phyloP scores from a whole-genome alignment of 2,329 filamentous ascomycete genomes.

The Colletotrichum sp. region DNA sequence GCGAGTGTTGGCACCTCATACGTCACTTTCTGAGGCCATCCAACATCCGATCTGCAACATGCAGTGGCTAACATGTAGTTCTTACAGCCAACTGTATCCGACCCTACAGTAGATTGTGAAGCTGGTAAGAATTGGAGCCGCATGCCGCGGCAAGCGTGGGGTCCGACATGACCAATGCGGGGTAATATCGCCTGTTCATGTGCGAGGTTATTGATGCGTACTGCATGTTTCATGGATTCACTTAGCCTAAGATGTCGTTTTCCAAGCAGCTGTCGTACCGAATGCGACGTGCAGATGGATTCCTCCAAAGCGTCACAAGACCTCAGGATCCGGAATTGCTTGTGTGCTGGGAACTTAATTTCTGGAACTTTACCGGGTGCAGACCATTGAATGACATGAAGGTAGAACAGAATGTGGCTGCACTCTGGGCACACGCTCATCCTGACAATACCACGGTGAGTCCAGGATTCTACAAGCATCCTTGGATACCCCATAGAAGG shows the following conservation, averaged over 20 bases:
- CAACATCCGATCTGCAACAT: background rate
- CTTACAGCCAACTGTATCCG: background rate
- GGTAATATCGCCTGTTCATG: background rate
- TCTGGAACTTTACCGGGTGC: background rate
- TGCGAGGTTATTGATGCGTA: background rate
- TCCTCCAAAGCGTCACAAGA: background rate
- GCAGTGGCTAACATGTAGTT: background rate
- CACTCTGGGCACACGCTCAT: background rate
- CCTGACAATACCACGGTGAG: background rate
- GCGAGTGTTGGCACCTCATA: background rate
- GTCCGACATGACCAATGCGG: background rate
- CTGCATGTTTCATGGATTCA: background rate
- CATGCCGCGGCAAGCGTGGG: background rate
- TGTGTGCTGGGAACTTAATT: rapidly evolving
- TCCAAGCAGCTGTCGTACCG: background rate
- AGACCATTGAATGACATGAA: background rate
- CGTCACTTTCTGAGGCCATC: background rate
- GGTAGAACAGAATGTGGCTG: background rate
- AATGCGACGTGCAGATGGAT: background rate
- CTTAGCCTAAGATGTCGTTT: background rate
- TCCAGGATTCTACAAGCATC: background rate
- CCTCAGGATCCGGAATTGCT: rapidly evolving
- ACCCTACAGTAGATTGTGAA: background rate
- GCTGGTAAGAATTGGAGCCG: background rate
- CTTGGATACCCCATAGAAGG: background rate